These are phyloP conservation scores for Fusarium hainanense DNA, from an alignment of 2,329 filamentous ascomycete species.

Conservation along the genomic window DNA sequence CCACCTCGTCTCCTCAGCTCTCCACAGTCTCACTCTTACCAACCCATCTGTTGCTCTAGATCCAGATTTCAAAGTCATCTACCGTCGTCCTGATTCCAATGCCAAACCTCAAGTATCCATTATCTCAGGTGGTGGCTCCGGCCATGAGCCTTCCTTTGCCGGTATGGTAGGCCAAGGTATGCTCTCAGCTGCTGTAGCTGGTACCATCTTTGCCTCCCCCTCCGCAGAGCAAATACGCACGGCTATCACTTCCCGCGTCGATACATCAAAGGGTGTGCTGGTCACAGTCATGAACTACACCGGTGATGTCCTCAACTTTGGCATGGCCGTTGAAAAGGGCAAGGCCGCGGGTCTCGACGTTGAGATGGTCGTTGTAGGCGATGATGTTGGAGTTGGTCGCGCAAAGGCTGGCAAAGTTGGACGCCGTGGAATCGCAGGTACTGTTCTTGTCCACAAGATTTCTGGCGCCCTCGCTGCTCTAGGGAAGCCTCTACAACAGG, in stretches of 20 bases:
- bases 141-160: constrained; percentile 89
- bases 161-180: constrained; percentile 86
- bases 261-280: constrained; percentile 77
- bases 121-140: constrained; percentile 87
- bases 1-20: constrained; percentile 79
- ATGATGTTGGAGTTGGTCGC: constrained; percentile 90
- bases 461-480: constrained; percentile 82
- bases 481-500: constrained; percentile 75
- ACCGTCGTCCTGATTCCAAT: constrained; percentile 68
- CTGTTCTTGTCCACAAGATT: constrained; percentile 91
- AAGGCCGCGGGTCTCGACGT: constrained; percentile 80
- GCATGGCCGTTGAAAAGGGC: constrained; percentile 92
- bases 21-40: constrained; percentile 80
- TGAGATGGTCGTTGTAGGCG: constrained; percentile 91
- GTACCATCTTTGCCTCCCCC: constrained; percentile 87
- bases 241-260: constrained; percentile 78
- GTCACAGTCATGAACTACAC: constrained; percentile 98
- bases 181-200: constrained; percentile 83
- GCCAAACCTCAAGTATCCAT: constrained; percentile 77
- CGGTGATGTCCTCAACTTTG: constrained; percentile 90
- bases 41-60: constrained; percentile 89
- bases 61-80: constrained; percentile 83
- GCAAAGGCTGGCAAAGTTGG: constrained; percentile 90
- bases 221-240: constrained; percentile 83
- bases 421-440: constrained; percentile 88